A percentile compares a stretch with the other conserved stretches of the same genome.
Conservation (phyloP, 768 basidiomycete genomes). For the Macrolepiota albuminosa region DNA sequence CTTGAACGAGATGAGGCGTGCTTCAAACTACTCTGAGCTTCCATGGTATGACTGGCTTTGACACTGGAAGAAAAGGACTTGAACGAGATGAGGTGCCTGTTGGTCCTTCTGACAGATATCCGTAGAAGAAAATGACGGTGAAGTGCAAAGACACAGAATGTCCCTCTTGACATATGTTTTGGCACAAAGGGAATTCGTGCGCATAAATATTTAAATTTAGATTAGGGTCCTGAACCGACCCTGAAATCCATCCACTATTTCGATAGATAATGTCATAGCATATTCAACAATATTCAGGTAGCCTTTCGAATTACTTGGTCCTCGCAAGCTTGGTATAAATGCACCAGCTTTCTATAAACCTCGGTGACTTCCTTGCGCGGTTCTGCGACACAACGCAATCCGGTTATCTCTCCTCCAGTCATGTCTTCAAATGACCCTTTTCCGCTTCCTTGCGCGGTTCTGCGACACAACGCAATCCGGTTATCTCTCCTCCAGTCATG, state of each 20-base stretch:
- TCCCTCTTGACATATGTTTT: constrained; percentile 12
- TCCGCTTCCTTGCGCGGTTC: constrained; percentile 41
- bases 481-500: constrained; percentile 49
- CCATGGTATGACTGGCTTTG: constrained; percentile 6
- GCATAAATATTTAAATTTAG: background rate
- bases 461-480: constrained; percentile 57
- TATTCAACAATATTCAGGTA: background rate
- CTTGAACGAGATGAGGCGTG: background rate
- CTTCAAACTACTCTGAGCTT: constrained; percentile 9
- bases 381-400: constrained; percentile 58
- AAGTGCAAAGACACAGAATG: constrained; percentile 1
- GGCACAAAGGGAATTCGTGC: background rate
- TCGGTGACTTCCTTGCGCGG: constrained; percentile 39
- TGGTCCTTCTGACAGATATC: background rate
- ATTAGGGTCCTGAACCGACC: background rate
- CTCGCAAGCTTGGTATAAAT: constrained; percentile 53
- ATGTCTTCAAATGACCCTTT: constrained; percentile 61
- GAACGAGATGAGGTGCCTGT: background rate
- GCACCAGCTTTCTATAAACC: constrained; percentile 52
- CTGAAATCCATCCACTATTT: background rate
- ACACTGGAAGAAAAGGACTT: background rate
- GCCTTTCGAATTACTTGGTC: constrained; percentile 33
- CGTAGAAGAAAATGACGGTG: background rate
- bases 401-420: constrained; percentile 44
- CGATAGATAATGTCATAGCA: background rate